phyloP scores from a whole-genome alignment of 106 monocot genomes.

The Amphibolis antarctica region DNA sequence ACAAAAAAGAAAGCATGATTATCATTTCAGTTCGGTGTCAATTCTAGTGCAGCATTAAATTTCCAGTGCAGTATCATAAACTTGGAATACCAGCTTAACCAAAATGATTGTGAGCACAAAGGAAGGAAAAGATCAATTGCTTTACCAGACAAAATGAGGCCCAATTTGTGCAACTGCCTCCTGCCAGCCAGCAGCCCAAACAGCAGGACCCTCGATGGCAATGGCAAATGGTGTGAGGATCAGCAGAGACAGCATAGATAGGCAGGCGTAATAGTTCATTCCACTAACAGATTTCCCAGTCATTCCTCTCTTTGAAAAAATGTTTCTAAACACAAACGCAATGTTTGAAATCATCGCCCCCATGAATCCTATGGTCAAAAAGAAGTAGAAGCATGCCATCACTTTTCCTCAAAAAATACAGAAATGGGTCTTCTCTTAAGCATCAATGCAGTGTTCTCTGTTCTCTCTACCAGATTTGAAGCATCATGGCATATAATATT shows the following conservation, averaged over 20 bases:
- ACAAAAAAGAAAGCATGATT: no score
- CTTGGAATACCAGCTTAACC: no score
- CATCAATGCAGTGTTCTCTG: no score
- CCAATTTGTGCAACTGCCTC: constrained; percentile 57
- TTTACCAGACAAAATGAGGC: constrained; percentile 75
- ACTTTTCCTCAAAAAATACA: neutral
- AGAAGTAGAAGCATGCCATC: neutral
- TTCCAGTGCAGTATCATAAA: no score
- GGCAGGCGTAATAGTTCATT: constrained; percentile 93
- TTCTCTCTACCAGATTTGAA: neutral
- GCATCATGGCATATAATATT: neutral
- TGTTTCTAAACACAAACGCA: constrained; percentile 87
- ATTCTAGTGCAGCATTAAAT: no score
- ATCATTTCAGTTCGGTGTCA: no score
- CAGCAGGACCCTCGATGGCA: constrained; percentile 72
- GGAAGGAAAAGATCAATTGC: no score
- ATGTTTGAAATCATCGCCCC: constrained; percentile 90
- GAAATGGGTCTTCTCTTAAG: no score
- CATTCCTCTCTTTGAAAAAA: constrained; percentile 92
- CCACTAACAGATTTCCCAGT: constrained; percentile 85
- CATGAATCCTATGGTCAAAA: constrained; percentile 55
- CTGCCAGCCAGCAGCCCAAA: constrained; percentile 87
- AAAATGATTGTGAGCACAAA: no score
- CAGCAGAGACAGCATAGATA: constrained; percentile 68
- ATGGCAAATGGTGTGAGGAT: constrained; percentile 82